Conservation (phyloP, 331 rosid genomes). For the Malus hybrid region DNA sequence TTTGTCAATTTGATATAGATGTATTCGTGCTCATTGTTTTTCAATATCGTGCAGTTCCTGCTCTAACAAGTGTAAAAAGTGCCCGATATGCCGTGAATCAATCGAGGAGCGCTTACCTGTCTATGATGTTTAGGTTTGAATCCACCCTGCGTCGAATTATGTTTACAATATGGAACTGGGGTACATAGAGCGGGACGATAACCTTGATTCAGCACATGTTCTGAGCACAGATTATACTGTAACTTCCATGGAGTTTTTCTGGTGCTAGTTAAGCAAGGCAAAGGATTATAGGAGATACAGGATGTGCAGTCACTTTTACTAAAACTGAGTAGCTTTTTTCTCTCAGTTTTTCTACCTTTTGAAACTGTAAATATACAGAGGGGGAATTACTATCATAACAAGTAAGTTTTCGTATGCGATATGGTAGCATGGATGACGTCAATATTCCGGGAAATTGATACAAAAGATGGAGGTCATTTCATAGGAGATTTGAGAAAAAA, state of each 20-base stretch:
- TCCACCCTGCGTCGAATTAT: conserved; percentile 6
- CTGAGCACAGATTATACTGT: conserved; percentile 16
- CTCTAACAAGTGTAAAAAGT: conserved; percentile 74
- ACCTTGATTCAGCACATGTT: conserved; percentile 16
- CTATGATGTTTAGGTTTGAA: conserved; percentile 66
- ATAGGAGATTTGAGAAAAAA: no score
- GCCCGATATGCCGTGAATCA: conserved; percentile 77
- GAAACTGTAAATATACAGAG: conserved; percentile 34
- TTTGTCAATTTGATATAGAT: not conserved
- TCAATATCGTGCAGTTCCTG: conserved; percentile 50
- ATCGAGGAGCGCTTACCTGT: conserved; percentile 76
- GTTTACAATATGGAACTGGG: conserved; percentile 20
- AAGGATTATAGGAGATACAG: conserved; percentile 8
- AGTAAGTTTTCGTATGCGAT: not conserved
- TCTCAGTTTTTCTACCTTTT: not conserved
- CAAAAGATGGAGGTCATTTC: no score
- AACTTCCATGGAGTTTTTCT: conserved; percentile 10
- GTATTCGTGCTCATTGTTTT: not conserved
- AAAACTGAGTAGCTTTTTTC: not conserved
- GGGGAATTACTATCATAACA: not conserved
- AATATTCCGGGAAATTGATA: no score
- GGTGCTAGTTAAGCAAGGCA: conserved; percentile 18
- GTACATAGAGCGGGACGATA: conserved; percentile 18
- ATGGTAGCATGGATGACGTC: no score
- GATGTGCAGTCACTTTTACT: conserved; percentile 8